Evolutionary conservation across 805 yeast genomes (phyloP).

Genomic region (Candida nemodendra): DNA sequence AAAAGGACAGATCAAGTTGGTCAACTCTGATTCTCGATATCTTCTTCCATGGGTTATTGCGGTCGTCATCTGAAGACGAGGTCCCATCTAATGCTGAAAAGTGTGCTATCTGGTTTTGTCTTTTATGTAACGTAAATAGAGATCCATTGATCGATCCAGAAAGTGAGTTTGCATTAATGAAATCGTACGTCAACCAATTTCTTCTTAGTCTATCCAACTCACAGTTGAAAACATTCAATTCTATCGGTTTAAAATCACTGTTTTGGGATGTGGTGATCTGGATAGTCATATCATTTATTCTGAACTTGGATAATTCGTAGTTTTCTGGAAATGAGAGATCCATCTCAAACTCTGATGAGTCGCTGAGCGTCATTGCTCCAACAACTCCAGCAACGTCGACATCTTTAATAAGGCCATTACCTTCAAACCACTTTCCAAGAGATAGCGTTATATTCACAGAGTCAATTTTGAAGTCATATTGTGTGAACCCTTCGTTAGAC

Average conservation of each 20-base stretch:
- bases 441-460: slow-evolving; percentile 45
- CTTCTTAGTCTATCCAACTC: slow-evolving; percentile 61
- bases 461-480: slow-evolving; percentile 39
- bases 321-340: slow-evolving; percentile 27
- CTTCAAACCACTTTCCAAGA: slow-evolving; percentile 55
- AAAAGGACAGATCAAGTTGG: slow-evolving; percentile 34
- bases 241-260: slow-evolving; percentile 34
- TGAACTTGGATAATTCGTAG: slow-evolving; percentile 41
- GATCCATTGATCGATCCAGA: slow-evolving; percentile 76
- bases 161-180: slow-evolving; percentile 66
- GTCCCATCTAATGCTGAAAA: slow-evolving; percentile 33
- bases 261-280: slow-evolving; percentile 14
- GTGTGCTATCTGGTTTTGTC: slow-evolving; percentile 57
- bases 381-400: slow-evolving; percentile 47
- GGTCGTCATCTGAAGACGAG: slow-evolving; percentile 26
- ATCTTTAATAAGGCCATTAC: slow-evolving; percentile 50
- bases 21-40: slow-evolving; percentile 46
- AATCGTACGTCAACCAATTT: slow-evolving; percentile 58
- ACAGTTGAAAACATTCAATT: slow-evolving; percentile 61
- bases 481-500: slow-evolving; percentile 17
- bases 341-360: slow-evolving; percentile 12
- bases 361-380: slow-evolving; percentile 33
- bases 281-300: slow-evolving; percentile 51
- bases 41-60: slow-evolving; percentile 44
- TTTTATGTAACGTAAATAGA: slow-evolving; percentile 72